These are phyloP conservation scores for Boletus rubescentipes DNA, from an alignment of 768 basidiomycete genomes.

Conservation along the genomic window DNA sequence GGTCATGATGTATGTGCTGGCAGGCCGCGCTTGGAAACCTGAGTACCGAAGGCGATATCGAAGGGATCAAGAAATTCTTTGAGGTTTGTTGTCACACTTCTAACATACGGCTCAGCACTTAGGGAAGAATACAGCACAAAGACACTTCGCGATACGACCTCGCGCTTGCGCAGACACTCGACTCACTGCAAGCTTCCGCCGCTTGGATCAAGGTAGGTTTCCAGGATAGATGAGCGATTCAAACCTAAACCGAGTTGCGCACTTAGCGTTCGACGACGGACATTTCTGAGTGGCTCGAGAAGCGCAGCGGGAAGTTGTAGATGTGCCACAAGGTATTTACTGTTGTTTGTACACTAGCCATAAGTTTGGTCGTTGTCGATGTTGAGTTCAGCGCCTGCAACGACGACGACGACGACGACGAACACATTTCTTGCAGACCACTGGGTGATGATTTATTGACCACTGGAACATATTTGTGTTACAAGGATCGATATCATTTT, in stretches of 20 bases:
- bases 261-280: slow-evolving; percentile 59
- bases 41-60: slow-evolving; percentile 66
- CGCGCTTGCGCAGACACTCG: slow-evolving; percentile 64
- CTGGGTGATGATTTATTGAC: slow-evolving; percentile 17
- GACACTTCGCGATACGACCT: slow-evolving; percentile 69
- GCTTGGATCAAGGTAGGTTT: slow-evolving; percentile 60
- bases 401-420: slow-evolving; percentile 18
- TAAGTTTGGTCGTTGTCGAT: not conserved
- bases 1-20: slow-evolving; percentile 10
- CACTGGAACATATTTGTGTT: not conserved
- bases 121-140: slow-evolving; percentile 44
- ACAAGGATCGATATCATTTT: not conserved
- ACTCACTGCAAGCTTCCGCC: slow-evolving; percentile 59
- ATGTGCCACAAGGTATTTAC: not conserved
- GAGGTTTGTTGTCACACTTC: slow-evolving; percentile 43
- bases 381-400: not conserved
- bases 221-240: not conserved
- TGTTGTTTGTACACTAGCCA: not conserved
- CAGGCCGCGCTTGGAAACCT: slow-evolving; percentile 46
- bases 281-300: slow-evolving; percentile 51
- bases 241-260: not conserved
- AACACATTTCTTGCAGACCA: not conserved
- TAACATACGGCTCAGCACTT: not conserved
- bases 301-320: not conserved
- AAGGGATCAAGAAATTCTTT: slow-evolving; percentile 70